Conservation (phyloP, 169 alveolate species). For the Amoebophrya sp. region DNA sequence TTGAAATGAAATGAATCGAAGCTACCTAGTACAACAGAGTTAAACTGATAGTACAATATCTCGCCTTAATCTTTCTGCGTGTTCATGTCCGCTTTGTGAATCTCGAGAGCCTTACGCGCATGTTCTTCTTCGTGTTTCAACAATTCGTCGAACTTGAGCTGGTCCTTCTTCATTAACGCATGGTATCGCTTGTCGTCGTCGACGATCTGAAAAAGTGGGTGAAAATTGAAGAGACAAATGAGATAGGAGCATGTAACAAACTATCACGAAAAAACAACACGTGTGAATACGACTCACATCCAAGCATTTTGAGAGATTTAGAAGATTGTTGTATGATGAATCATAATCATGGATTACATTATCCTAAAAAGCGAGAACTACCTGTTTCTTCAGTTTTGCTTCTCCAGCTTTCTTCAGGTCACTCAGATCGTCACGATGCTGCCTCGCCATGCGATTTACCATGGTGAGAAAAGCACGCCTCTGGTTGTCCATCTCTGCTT, state of each 20-base stretch:
- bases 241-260: no score
- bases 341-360: no score
- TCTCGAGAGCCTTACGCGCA: not conserved
- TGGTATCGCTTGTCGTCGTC: constrained; percentile 12
- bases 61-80: not conserved
- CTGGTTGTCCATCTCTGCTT: not conserved
- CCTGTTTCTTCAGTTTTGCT: not conserved
- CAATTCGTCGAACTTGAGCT: not conserved
- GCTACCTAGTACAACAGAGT: no score
- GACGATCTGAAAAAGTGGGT: no score
- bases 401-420: not conserved
- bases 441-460: not conserved
- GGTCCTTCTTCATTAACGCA: constrained; percentile 17
- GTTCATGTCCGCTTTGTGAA: not conserved
- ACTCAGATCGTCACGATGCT: not conserved
- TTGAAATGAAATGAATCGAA: no score
- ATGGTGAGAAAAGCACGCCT: not conserved
- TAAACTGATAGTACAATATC: no score
- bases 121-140: not conserved
- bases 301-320: no score
- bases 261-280: no score
- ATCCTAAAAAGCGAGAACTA: no score
- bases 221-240: no score
- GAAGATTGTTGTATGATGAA: no score
- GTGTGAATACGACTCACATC: no score